phyloP scores from a whole-genome alignment of 352 stramenopile genomes.

The Phytophthora aleatoria region DNA sequence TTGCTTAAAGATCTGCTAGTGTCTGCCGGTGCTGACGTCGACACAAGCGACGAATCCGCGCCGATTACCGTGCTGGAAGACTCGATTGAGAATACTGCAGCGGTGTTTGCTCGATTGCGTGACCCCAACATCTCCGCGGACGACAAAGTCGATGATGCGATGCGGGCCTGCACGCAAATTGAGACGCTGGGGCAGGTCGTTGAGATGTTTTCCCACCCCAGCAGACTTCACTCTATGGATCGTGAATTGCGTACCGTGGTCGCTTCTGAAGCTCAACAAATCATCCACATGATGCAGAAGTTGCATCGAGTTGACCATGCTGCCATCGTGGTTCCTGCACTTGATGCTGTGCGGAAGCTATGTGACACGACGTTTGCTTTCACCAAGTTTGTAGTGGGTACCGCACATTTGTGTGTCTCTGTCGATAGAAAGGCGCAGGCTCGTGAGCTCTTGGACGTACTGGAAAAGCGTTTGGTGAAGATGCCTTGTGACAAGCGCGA shows the following conservation, averaged over 20 bases:
- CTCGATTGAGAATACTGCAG: constrained; percentile 9
- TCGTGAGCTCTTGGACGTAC: constrained; percentile 25
- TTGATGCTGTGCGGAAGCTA: constrained; percentile 16
- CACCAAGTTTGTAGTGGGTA: constrained; percentile 19
- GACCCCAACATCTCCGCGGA: constrained; percentile 9
- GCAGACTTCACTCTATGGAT: constrained; percentile 8
- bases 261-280: constrained; percentile 3
- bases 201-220: constrained; percentile 7
- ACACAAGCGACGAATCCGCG: background rate
- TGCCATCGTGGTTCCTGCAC: background rate
- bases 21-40: background rate
- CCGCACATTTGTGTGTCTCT: constrained; percentile 13
- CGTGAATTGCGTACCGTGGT: constrained; percentile 2
- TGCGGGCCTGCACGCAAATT: constrained; percentile 12
- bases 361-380: constrained; percentile 24
- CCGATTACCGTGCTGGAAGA: background rate
- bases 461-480: constrained; percentile 32
- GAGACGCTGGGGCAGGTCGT: constrained; percentile 7
- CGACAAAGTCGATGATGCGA: constrained; percentile 9
- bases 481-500: constrained; percentile 17
- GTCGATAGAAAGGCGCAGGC: constrained; percentile 22
- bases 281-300: constrained; percentile 41
- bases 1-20: constrained; percentile 16
- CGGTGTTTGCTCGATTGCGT: constrained; percentile 17
- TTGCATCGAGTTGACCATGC: constrained; percentile 26